phyloP scores from a whole-genome alignment of 176 grass and related monocot genomes.

The Triticum dicoccoides region DNA sequence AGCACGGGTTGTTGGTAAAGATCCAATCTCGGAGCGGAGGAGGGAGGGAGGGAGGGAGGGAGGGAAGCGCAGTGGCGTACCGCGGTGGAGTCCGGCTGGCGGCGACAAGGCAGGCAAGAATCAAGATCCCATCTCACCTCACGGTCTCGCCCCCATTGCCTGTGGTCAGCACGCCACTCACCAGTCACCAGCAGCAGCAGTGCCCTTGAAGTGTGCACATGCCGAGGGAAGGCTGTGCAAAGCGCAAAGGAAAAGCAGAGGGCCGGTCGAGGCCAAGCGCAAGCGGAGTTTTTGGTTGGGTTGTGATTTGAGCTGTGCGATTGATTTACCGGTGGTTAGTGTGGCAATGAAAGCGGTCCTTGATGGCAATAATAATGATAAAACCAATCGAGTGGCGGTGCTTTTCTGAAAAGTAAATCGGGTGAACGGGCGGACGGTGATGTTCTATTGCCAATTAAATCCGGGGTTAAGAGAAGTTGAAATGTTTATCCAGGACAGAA shows the following conservation, averaged over 20 bases:
- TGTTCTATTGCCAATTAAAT: neutral
- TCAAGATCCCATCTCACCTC: conserved; percentile 32
- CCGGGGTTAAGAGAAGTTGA: neutral
- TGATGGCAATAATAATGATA: neutral
- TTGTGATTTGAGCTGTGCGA: neutral
- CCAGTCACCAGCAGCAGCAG: neutral
- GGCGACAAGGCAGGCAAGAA: conserved; percentile 4
- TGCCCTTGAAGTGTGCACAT: neutral
- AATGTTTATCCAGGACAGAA: conserved; percentile 1
- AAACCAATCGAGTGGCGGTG: neutral
- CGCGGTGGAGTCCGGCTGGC: neutral
- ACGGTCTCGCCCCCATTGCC: neutral
- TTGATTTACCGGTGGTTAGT: neutral
- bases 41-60: neutral
- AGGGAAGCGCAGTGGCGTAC: conserved; percentile 21
- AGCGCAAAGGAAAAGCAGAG: conserved; percentile 11
- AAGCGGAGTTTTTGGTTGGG: neutral
- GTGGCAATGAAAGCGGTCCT: neutral
- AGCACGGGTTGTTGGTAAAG: neutral
- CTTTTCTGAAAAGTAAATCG: neutral
- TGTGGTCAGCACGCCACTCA: conserved; percentile 2
- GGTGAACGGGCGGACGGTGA: too few species aligned
- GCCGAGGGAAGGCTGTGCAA: conserved; percentile 11
- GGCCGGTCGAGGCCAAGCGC: neutral
- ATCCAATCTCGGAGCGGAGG: conserved; percentile 16